Evolutionary conservation across 495 filamentous ascomycete species (phyloP).

Genomic region (Hyaloscypha hepaticicola): DNA sequence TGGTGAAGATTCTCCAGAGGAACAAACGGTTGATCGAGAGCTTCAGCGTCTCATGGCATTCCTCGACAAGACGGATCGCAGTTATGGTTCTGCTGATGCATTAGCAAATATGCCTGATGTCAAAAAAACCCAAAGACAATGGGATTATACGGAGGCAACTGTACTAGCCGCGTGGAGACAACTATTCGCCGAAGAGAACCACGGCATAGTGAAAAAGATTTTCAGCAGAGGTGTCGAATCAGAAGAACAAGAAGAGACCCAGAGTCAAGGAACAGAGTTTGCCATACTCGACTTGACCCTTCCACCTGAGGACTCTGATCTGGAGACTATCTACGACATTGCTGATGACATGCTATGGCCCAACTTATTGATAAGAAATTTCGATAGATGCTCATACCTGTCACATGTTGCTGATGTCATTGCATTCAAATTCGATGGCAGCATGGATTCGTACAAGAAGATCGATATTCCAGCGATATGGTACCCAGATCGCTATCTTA

Average conservation of each 20-base stretch:
- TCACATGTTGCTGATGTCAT: constrained; percentile 65
- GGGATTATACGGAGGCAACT: constrained; percentile 25
- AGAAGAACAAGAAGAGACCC: constrained; percentile 21
- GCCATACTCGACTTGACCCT: constrained; percentile 43
- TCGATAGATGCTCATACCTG: constrained; percentile 49
- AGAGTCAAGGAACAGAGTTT: constrained; percentile 38
- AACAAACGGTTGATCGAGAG: constrained; percentile 48
- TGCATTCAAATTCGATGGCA: constrained; percentile 54
- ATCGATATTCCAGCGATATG: constrained; percentile 68
- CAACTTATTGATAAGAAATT: constrained; percentile 35
- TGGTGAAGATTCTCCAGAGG: constrained; percentile 33
- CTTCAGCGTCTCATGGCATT: constrained; percentile 85
- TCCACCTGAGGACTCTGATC: constrained; percentile 30
- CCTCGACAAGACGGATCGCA: constrained; percentile 70
- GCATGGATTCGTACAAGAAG: constrained; percentile 42
- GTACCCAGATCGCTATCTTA: constrained; percentile 78
- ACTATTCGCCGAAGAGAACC: neutral
- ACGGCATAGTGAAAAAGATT: constrained; percentile 14
- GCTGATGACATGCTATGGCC: constrained; percentile 68
- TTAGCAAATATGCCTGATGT: constrained; percentile 49
- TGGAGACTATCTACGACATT: constrained; percentile 66
- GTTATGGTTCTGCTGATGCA: constrained; percentile 75
- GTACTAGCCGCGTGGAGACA: constrained; percentile 33
- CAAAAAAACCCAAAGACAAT: constrained; percentile 20
- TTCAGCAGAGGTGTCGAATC: constrained; percentile 26